These are phyloP conservation scores for Flaveria bidentis DNA, from an alignment of 129 eudicot genomes.

Conservation along the genomic window DNA sequence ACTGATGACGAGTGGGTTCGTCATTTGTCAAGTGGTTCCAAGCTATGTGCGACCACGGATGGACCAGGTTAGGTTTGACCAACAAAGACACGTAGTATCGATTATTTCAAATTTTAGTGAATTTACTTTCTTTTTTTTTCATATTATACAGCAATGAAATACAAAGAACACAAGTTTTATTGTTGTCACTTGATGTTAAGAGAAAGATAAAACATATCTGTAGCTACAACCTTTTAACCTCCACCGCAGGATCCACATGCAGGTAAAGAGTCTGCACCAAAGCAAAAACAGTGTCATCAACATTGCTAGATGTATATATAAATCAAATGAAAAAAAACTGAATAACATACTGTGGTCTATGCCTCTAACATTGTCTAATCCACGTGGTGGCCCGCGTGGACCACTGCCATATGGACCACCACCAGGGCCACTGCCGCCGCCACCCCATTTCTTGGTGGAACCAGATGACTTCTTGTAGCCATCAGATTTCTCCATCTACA, in stretches of 20 bases:
- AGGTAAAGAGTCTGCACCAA: slow-evolving; percentile 67
- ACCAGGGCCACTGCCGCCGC: slow-evolving; percentile 60
- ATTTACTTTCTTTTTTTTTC: background rate
- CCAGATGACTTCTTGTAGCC: slow-evolving; percentile 76
- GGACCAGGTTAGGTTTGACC: background rate
- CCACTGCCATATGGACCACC: slow-evolving; percentile 97
- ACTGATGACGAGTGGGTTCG: background rate
- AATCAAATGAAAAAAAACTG: background rate
- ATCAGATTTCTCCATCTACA: slow-evolving; percentile 96
- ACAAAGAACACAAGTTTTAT: slow-evolving; percentile 25
- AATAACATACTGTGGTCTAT: slow-evolving; percentile 84
- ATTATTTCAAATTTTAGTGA: background rate
- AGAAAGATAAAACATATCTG: slow-evolving; percentile 14
- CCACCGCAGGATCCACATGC: slow-evolving; percentile 99
- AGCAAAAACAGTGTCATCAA: background rate
- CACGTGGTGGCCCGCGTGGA: slow-evolving; percentile 91
- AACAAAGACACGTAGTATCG: background rate
- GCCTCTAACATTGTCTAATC: slow-evolving; percentile 76
- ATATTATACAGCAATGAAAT: background rate
- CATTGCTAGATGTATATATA: background rate
- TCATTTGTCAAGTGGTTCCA: background rate
- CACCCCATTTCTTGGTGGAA: slow-evolving; percentile 90
- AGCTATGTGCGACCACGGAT: background rate
- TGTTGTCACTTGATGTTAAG: slow-evolving; percentile 23
- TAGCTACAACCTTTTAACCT: slow-evolving; percentile 31